Percentiles rank a stretch among this genome's conserved stretches.
phyloP scores from a whole-genome alignment of 2,329 filamentous ascomycete genomes.

The Fusarium pseudonygamai region DNA sequence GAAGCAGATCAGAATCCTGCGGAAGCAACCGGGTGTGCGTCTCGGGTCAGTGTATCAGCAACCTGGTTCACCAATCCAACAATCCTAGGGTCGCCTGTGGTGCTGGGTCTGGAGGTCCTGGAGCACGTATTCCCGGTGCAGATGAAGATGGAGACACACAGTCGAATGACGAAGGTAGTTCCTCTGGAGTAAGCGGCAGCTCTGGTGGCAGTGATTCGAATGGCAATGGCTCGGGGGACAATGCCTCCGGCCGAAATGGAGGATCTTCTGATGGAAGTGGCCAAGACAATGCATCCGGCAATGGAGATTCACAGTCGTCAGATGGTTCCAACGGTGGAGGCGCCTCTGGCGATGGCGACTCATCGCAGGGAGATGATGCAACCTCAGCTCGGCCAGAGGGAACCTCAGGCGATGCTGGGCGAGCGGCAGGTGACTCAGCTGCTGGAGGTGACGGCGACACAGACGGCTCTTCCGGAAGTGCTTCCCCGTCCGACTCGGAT shows the following conservation, averaged over 20 bases:
- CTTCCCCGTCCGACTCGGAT: not conserved
- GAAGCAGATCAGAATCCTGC: constrained; percentile 2
- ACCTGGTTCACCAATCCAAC: constrained; percentile 4
- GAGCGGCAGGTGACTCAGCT: not conserved
- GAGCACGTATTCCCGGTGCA: constrained; percentile 11
- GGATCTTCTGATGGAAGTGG: not conserved
- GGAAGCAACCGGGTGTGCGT: constrained; percentile 16
- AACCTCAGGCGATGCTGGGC: not conserved
- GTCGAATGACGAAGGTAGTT: not conserved
- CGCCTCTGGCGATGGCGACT: not conserved
- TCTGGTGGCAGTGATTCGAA: not conserved
- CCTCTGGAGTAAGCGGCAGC: not conserved
- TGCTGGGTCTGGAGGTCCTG: constrained; percentile 13
- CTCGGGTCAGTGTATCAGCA: constrained; percentile 18
- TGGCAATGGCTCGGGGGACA: not conserved
- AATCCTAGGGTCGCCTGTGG: constrained; percentile 2
- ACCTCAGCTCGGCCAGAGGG: not conserved
- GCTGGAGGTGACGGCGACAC: not conserved
- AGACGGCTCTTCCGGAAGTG: not conserved
- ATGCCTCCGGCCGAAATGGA: not conserved
- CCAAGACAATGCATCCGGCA: not conserved
- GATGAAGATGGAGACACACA: not conserved
- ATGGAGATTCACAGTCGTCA: not conserved
- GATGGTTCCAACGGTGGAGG: not conserved
- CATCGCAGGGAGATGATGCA: not conserved